A percentile compares a stretch with the other conserved stretches of the same genome.
phyloP scores from a whole-genome alignment of 2,329 filamentous ascomycete species.

The Colletotrichum australisinense region DNA sequence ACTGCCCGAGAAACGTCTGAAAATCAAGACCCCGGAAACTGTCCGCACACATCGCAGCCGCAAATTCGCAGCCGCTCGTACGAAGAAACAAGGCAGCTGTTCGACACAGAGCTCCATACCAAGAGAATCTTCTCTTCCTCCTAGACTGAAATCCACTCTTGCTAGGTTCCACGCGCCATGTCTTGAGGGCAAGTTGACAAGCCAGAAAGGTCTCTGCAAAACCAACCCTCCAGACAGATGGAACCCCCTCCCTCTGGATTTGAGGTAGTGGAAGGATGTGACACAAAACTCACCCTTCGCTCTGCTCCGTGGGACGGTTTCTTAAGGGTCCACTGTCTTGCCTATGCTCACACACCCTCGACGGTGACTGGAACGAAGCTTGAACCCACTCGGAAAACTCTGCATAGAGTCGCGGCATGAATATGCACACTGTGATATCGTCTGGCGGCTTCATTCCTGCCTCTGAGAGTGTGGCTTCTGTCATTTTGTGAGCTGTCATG shows the following conservation, averaged over 20 bases:
- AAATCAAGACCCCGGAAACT: neutral
- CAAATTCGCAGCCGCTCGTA: neutral
- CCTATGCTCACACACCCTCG: constrained; percentile 18
- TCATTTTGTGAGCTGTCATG: constrained; percentile 33
- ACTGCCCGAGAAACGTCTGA: neutral
- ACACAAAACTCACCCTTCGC: constrained; percentile 23
- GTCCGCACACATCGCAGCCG: neutral
- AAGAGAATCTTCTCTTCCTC: neutral
- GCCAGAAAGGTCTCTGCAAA: constrained; percentile 4
- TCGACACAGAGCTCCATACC: neutral
- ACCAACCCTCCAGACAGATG: constrained; percentile 19
- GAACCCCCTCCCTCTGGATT: constrained; percentile 7
- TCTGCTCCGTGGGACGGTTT: constrained; percentile 29
- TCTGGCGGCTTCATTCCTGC: constrained; percentile 20
- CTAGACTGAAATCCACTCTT: neutral
- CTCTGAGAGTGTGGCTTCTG: constrained; percentile 9
- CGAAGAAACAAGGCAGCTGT: neutral
- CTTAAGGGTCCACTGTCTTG: constrained; percentile 30
- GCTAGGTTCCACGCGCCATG: neutral
- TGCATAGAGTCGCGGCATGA: constrained; percentile 34
- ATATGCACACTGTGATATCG: constrained; percentile 23
- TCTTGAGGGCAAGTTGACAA: neutral
- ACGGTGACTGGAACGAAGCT: constrained; percentile 20
- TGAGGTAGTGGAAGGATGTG: constrained; percentile 23
- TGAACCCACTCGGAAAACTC: constrained; percentile 36